phyloP scores from a whole-genome alignment of 352 stramenopile species.

The Globisporangium echinulatum region DNA sequence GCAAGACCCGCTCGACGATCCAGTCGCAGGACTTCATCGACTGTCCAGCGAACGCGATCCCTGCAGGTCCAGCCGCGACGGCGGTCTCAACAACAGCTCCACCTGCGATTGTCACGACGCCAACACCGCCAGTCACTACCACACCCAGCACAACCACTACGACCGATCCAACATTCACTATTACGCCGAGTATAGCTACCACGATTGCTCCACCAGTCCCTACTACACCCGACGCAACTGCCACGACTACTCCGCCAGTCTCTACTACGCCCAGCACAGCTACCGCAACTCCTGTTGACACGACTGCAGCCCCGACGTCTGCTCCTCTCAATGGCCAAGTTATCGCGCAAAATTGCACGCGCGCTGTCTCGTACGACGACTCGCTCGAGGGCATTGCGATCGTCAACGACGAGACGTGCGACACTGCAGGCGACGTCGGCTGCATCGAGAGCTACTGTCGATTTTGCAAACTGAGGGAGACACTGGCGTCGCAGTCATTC shows the following conservation, averaged over 20 bases:
- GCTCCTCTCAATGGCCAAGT: neutral
- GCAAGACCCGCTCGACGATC: slow-evolving; percentile 5
- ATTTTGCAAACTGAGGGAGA: slow-evolving; percentile 12
- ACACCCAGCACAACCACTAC: neutral
- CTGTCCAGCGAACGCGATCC: slow-evolving; percentile 3
- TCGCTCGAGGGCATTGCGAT: slow-evolving; percentile 3
- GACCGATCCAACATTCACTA: no score
- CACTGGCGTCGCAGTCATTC: slow-evolving; percentile 1
- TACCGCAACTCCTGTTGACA: neutral
- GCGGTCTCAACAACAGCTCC: neutral
- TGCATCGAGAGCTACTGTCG: slow-evolving; percentile 5
- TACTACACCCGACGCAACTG: neutral
- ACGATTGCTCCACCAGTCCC: neutral
- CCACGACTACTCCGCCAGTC: neutral
- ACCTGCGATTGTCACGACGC: neutral
- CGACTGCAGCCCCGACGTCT: neutral
- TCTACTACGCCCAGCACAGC: neutral
- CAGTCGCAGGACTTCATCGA: slow-evolving; percentile 8
- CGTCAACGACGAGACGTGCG: slow-evolving; percentile 7
- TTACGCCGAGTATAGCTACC: neutral
- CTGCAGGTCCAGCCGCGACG: neutral
- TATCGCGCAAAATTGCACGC: slow-evolving; percentile 2
- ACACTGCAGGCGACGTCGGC: neutral
- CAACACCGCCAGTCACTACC: neutral
- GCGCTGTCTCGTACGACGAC: slow-evolving; percentile 2